Conservation (phyloP, 2,329 filamentous ascomycete genomes). For the Xylariaceae sp. region DNA sequence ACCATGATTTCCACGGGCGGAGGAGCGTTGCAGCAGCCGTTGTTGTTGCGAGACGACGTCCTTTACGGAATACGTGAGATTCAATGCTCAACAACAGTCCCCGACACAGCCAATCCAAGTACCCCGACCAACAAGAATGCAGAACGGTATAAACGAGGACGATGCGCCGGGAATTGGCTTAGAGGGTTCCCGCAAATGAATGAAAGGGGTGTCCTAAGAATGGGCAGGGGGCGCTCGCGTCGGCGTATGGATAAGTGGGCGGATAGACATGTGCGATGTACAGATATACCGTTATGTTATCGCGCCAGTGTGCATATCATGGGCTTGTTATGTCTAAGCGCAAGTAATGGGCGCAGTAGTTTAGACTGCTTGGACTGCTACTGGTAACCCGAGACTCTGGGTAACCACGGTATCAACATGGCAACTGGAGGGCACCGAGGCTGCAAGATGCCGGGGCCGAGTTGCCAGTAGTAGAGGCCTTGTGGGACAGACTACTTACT, state of each 20-base stretch:
- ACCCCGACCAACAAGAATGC: conserved; percentile 23
- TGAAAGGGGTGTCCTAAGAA: conserved; percentile 6
- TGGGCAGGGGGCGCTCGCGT: conserved; percentile 15
- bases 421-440: conserved; percentile 14
- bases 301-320: conserved; percentile 1
- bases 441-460: conserved; percentile 16
- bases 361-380: conserved; percentile 11
- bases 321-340: neutral
- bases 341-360: conserved; percentile 4
- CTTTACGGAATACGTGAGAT: conserved; percentile 15
- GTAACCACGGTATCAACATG: conserved; percentile 20
- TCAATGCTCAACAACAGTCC: conserved; percentile 17
- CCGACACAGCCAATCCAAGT: conserved; percentile 24
- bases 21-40: conserved; percentile 12
- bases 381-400: conserved; percentile 22
- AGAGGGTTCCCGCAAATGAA: conserved; percentile 13
- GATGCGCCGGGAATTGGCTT: conserved; percentile 12
- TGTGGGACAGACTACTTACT: neutral
- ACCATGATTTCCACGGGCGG: conserved; percentile 22
- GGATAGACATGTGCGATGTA: neutral
- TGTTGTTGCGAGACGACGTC: conserved; percentile 15
- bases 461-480: neutral
- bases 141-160: conserved; percentile 17
- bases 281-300: neutral
- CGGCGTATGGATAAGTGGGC: conserved; percentile 10